Conservation (phyloP, 1,284 basidiomycete species). For the Irpex sp. region DNA sequence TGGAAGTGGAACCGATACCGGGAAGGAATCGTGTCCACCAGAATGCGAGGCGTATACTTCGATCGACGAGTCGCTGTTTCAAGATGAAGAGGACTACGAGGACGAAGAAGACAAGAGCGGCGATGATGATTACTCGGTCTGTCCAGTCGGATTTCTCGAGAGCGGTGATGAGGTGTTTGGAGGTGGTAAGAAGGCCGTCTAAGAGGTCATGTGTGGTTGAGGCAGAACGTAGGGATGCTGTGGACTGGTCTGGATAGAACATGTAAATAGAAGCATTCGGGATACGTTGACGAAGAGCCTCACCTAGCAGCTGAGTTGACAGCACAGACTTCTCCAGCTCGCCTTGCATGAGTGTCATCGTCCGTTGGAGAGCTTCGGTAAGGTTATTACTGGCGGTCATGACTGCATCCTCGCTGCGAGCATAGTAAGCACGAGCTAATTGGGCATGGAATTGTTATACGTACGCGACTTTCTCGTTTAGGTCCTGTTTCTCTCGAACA, state of each 20-base stretch:
- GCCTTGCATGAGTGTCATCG: constrained; percentile 81
- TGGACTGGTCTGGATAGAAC: constrained; percentile 66
- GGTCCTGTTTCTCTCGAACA: constrained; percentile 40
- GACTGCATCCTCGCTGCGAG: constrained; percentile 71
- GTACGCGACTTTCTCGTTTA: constrained; percentile 55
- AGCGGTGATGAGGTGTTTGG: constrained; percentile 78
- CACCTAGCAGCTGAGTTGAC: constrained; percentile 82
- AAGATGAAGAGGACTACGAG: constrained; percentile 84
- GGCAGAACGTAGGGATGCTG: constrained; percentile 69
- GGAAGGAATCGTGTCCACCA: constrained; percentile 80
- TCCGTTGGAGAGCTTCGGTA: constrained; percentile 82
- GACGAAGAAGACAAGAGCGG: constrained; percentile 77
- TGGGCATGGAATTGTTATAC: constrained; percentile 22
- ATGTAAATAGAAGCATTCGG: background rate
- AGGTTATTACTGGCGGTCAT: constrained; percentile 88
- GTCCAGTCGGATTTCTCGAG: constrained; percentile 89
- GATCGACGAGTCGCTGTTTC: constrained; percentile 82
- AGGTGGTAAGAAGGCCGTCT: constrained; percentile 69
- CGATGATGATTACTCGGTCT: constrained; percentile 82
- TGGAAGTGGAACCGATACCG: constrained; percentile 11
- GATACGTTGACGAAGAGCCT: constrained; percentile 15
- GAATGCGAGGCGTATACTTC: constrained; percentile 63
- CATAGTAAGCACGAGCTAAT: background rate
- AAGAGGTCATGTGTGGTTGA: constrained; percentile 80
- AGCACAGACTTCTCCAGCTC: constrained; percentile 89